Evolutionary conservation across 306 rosid species (phyloP), one percentile per base, ranked within the genome.

Genomic region (Pterocarpus macrocarpus): DNA sequence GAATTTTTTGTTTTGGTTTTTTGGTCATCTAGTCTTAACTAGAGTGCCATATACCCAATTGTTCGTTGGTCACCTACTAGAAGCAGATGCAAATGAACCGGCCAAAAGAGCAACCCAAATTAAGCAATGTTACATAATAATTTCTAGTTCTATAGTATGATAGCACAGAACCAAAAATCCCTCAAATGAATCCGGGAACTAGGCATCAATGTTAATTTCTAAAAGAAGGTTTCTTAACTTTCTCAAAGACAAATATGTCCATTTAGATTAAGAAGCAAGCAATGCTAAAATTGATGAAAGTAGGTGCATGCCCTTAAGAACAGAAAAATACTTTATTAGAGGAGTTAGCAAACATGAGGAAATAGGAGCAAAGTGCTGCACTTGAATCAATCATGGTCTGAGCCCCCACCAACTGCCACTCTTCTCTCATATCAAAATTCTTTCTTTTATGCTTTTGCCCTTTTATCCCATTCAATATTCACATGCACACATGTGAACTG

Each of bases 401-500:
- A 90, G 71, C 85, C 92, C 94, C 92, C 94, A 88, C 89, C 87
- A 88, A 80, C 83, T 84, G 80, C 90, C 84, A 87, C 81, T 76
- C 1, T 3, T 80, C 80, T 61, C 58, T 83, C 61, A 72, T 17
- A 82, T 74, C 73, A 75, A 32, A 33, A 47, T 76, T 13, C 9
- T 36, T 77, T 82, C 4, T 74, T 28, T 35, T 65, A 56, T 8
- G 14, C n/a, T 55, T 52, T 73, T 61, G 35, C 63, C 33, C 15
- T 47, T 84, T 66, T 61, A 50, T 52, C 47, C 58, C 75, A 77
- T 86, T 69, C 79, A 82, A 85, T 68, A 81, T 88, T 85, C 98
- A 91, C 95, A 90, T 91, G 98, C 82, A 77, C 65, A 80, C 97
- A 90, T 91, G 95, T 84, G 90, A 64, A 43, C 44, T 85, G 79